These are phyloP conservation scores for Parastagonospora avenae DNA, from an alignment of 2,329 filamentous ascomycete genomes.

Conservation along the genomic window DNA sequence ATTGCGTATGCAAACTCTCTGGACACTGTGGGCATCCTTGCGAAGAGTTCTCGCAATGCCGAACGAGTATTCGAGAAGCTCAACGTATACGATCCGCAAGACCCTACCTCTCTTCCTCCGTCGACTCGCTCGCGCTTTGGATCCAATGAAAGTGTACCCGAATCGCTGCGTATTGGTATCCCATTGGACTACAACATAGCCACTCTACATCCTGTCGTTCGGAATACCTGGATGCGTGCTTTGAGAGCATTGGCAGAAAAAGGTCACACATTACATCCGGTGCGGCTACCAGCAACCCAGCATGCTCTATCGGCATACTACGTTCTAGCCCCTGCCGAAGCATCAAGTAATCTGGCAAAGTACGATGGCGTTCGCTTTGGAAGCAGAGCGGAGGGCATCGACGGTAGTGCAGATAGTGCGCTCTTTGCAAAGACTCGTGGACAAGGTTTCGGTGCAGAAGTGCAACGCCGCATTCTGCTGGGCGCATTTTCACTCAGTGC, in stretches of 20 bases:
- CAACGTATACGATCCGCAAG: constrained; percentile 67
- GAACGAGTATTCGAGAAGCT: constrained; percentile 54
- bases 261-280: constrained; percentile 74
- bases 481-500: constrained; percentile 91
- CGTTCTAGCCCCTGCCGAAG: constrained; percentile 91
- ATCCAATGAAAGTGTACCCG: background rate
- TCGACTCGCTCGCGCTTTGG: constrained; percentile 58
- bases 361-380: constrained; percentile 98
- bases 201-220: constrained; percentile 74
- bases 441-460: constrained; percentile 79
- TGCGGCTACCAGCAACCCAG: constrained; percentile 82
- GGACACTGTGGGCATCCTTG: constrained; percentile 84
- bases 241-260: constrained; percentile 63
- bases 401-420: constrained; percentile 58
- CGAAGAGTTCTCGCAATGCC: constrained; percentile 58
- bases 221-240: constrained; percentile 69
- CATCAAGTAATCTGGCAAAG: constrained; percentile 92
- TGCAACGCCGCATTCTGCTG: constrained; percentile 82
- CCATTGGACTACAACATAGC: constrained; percentile 83
- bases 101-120: constrained; percentile 73
- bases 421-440: constrained; percentile 76
- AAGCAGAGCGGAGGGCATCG: constrained; percentile 59
- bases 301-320: constrained; percentile 93
- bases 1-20: constrained; percentile 91
- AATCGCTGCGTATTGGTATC: constrained; percentile 58